phyloP scores from a whole-genome alignment of 371 early-diverging fungal species.

The Dichotomocladium elegans region DNA sequence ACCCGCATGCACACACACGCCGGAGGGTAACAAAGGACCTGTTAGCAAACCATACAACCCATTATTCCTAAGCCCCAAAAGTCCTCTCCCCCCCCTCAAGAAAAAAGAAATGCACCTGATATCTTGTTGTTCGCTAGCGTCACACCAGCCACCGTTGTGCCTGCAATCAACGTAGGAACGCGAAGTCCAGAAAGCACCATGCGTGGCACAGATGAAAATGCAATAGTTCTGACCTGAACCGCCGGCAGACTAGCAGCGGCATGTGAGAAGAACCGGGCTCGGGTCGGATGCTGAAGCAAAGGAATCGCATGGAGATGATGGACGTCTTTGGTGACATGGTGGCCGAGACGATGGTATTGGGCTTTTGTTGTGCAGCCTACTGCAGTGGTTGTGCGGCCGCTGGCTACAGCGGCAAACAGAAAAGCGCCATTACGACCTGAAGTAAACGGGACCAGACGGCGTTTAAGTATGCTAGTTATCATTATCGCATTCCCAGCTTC shows the following conservation, averaged over 20 bases:
- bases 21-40: no score
- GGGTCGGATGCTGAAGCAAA: constrained; percentile 21
- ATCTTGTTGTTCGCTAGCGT: constrained; percentile 41
- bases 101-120: constrained; percentile 22
- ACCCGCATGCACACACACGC: background rate
- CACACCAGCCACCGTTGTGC: constrained; percentile 37
- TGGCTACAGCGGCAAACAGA: no score
- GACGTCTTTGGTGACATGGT: background rate
- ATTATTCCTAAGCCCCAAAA: no score
- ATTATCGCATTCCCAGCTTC: no score
- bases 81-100: background rate
- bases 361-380: no score
- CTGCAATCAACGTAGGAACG: constrained; percentile 32
- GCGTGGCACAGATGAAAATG: constrained; percentile 25
- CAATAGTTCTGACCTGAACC: constrained; percentile 25
- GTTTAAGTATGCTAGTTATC: no score
- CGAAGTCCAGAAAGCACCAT: constrained; percentile 27
- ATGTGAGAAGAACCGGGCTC: constrained; percentile 26
- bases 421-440: no score
- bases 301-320: constrained; percentile 6
- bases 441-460: no score
- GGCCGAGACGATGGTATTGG: background rate
- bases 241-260: constrained; percentile 18
- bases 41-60: no score
- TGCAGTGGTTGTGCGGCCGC: no score